Percentiles rank a stretch among this genome's conserved stretches.
phyloP scores from a whole-genome alignment of 2,329 filamentous ascomycete species.

The Amauroascus niger region DNA sequence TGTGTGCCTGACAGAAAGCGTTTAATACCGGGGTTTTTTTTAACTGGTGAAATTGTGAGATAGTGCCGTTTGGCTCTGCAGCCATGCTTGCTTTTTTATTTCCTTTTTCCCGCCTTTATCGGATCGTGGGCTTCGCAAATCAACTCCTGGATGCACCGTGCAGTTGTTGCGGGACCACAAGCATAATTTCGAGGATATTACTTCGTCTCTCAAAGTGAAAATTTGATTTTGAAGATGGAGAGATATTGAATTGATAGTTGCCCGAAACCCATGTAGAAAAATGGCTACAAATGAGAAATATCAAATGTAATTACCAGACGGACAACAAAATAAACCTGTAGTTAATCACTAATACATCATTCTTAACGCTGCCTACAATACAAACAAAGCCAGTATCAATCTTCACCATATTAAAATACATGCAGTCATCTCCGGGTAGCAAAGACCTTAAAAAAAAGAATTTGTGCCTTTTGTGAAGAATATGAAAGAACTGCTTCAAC shows the following conservation, averaged over 20 bases:
- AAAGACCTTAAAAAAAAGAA: background rate
- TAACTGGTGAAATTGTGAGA: background rate
- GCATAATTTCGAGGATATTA: too few relatives aligned
- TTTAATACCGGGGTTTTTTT: background rate
- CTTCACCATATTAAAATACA: slow-evolving; percentile 4
- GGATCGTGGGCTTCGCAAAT: too few relatives aligned
- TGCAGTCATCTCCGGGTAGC: background rate
- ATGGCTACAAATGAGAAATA: background rate
- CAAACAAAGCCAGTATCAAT: background rate
- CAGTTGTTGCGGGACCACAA: too few relatives aligned
- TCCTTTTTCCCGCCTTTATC: background rate
- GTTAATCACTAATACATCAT: background rate
- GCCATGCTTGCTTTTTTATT: background rate
- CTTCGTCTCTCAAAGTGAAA: too few relatives aligned
- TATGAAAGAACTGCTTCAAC: background rate
- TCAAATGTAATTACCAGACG: too few relatives aligned
- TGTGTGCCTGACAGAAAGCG: background rate
- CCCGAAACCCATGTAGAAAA: too few relatives aligned
- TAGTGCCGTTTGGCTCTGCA: too few relatives aligned
- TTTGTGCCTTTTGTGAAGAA: background rate
- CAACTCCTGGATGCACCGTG: too few relatives aligned
- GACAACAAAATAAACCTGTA: too few relatives aligned
- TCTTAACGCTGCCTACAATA: background rate
- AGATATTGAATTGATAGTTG: too few relatives aligned
- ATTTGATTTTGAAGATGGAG: too few relatives aligned